phyloP scores from a whole-genome alignment of 345 rosid species.

The Psidium friedrichsthalianum region DNA sequence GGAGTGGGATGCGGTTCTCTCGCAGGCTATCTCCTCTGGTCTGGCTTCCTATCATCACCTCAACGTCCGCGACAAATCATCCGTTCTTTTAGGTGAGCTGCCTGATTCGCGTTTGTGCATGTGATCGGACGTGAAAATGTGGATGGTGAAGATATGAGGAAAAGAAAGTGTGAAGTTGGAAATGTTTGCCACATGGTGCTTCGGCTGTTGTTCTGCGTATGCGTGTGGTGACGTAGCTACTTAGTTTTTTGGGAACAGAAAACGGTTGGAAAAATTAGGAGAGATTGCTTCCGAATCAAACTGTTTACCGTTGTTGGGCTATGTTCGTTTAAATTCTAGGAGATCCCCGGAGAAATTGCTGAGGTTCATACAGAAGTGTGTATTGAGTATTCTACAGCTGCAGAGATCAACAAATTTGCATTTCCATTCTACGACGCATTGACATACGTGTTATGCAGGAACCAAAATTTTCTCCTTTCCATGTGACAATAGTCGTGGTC shows the following conservation, averaged over 20 bases:
- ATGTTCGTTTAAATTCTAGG: neutral
- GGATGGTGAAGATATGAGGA: neutral
- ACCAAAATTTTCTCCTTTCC: neutral
- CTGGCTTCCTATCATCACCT: constrained; percentile 55
- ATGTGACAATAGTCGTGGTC: neutral
- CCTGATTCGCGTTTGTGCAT: neutral
- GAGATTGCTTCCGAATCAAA: neutral
- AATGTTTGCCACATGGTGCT: neutral
- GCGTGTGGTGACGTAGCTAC: neutral
- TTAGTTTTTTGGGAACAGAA: neutral
- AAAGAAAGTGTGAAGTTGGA: neutral
- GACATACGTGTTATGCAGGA: accelerated
- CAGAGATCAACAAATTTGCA: neutral
- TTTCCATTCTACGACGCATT: neutral
- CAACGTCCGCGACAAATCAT: constrained; percentile 55
- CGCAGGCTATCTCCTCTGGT: constrained; percentile 50
- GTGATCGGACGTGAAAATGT: neutral
- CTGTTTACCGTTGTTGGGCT: neutral
- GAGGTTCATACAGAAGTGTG: neutral
- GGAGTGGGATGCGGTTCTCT: constrained; percentile 44
- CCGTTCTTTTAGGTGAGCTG: constrained; percentile 41
- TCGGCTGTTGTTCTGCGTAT: neutral
- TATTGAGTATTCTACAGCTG: neutral
- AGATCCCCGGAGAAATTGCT: neutral
- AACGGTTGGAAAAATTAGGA: neutral